Percentiles rank a stretch among this genome's conserved stretches.
phyloP scores from a whole-genome alignment of 257 asterid genomes.

The Perilla frutescens region DNA sequence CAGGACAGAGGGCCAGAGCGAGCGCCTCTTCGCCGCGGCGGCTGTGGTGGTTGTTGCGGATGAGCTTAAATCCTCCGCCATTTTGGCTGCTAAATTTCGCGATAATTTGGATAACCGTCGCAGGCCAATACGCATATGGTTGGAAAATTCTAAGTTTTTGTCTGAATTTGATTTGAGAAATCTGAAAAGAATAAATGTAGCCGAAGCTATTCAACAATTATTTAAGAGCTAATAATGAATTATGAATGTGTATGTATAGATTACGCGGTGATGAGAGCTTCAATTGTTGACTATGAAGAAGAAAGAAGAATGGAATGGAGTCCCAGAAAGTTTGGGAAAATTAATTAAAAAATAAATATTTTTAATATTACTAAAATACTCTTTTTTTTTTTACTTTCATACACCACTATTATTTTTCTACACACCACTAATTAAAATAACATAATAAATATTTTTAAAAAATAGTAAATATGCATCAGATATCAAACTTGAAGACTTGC shows the following conservation, averaged over 20 bases:
- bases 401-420: no score
- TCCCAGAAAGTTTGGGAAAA: neutral
- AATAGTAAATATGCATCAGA: no score
- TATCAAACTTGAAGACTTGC: no score
- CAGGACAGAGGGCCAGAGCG: constrained; percentile 70
- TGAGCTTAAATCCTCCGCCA: constrained; percentile 70
- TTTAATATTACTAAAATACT: no score
- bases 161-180: constrained; percentile 26
- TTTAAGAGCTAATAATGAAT: neutral
- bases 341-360: no score
- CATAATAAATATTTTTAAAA: no score
- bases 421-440: no score
- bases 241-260: neutral
- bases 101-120: constrained; percentile 45
- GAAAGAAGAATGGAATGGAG: constrained; percentile 15
- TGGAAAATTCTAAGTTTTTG: neutral
- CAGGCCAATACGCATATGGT: constrained; percentile 50
- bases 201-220: neutral
- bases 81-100: constrained; percentile 31
- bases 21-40: constrained; percentile 41
- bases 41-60: constrained; percentile 37
- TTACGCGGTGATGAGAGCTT: neutral
- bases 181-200: neutral
- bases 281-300: constrained; percentile 1
- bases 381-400: no score